Percentiles rank a stretch among this genome's conserved stretches.
phyloP scores from a whole-genome alignment of 2,329 filamentous ascomycete genomes.

The Hysterium pulicare region DNA sequence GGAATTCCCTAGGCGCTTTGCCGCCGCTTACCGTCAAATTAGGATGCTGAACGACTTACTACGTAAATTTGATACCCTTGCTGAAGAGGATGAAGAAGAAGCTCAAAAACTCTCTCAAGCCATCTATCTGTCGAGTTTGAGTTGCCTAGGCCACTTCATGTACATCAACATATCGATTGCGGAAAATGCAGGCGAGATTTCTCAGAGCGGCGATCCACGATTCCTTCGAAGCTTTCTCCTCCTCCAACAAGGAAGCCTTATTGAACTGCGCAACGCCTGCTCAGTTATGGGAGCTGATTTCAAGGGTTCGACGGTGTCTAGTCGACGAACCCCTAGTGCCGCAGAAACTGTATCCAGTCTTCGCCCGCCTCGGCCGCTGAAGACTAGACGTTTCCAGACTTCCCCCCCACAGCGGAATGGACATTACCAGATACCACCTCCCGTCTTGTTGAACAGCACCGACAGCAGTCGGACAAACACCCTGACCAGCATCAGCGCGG shows the following conservation, averaged over 20 bases:
- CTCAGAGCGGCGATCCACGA: conserved; percentile 54
- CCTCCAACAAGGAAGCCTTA: conserved; percentile 55
- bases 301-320: conserved; percentile 19
- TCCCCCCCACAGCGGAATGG: conserved; percentile 33
- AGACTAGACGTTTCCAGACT: conserved; percentile 26
- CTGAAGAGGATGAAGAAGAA: conserved; percentile 50
- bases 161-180: conserved; percentile 34
- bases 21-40: conserved; percentile 55
- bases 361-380: conserved; percentile 24
- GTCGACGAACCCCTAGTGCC: conserved; percentile 19
- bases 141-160: conserved; percentile 35
- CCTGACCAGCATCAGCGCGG: conserved; percentile 45
- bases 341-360: conserved; percentile 23
- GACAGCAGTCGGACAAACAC: conserved; percentile 54
- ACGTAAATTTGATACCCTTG: conserved; percentile 47
- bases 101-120: conserved; percentile 34
- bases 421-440: conserved; percentile 31
- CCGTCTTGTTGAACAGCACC: conserved; percentile 43
- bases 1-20: conserved; percentile 53
- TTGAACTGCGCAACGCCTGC: conserved; percentile 60
- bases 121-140: conserved; percentile 32
- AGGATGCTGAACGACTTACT: conserved; percentile 55
- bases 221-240: conserved; percentile 59
- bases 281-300: conserved; percentile 46
- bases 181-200: conserved; percentile 44